Conservation (phyloP, 2,329 filamentous ascomycete species). For the Pseudomassariella vexata region DNA sequence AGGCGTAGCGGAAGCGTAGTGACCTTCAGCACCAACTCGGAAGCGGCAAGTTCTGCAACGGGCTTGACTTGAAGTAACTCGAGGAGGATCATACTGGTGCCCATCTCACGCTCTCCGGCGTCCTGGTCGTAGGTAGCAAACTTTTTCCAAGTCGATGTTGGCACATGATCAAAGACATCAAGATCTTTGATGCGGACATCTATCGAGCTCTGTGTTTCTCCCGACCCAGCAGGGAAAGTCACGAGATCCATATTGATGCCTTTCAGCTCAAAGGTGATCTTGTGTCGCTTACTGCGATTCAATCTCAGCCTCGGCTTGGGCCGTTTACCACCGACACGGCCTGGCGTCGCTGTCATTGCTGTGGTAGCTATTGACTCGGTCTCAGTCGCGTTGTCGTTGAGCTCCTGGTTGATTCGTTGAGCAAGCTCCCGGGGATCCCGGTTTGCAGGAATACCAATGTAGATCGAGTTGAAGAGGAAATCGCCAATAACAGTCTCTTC, state of each 20-base stretch:
- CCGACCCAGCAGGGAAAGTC: constrained; percentile 67
- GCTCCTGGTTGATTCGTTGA: constrained; percentile 77
- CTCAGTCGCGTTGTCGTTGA: constrained; percentile 82
- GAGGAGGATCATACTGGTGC: constrained; percentile 82
- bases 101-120: constrained; percentile 78
- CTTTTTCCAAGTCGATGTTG: constrained; percentile 96
- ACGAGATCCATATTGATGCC: constrained; percentile 80
- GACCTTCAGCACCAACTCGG: constrained; percentile 79
- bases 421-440: constrained; percentile 78
- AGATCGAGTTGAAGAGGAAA: constrained; percentile 97
- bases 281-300: constrained; percentile 81
- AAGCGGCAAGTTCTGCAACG: constrained; percentile 74
- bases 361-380: constrained; percentile 84
- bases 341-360: constrained; percentile 55
- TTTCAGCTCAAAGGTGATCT: constrained; percentile 89
- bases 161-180: constrained; percentile 89
- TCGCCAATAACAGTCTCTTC: constrained; percentile 87
- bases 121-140: constrained; percentile 93
- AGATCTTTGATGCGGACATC: constrained; percentile 78
- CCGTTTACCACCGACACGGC: constrained; percentile 34
- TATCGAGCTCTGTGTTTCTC: constrained; percentile 81
- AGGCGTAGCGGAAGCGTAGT: constrained; percentile 78
- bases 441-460: constrained; percentile 86
- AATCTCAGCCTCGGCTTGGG: constrained; percentile 63
- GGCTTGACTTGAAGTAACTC: constrained; percentile 86